Conservation (phyloP, 2,329 filamentous ascomycete species). For the Colletotrichum brevisporum region DNA sequence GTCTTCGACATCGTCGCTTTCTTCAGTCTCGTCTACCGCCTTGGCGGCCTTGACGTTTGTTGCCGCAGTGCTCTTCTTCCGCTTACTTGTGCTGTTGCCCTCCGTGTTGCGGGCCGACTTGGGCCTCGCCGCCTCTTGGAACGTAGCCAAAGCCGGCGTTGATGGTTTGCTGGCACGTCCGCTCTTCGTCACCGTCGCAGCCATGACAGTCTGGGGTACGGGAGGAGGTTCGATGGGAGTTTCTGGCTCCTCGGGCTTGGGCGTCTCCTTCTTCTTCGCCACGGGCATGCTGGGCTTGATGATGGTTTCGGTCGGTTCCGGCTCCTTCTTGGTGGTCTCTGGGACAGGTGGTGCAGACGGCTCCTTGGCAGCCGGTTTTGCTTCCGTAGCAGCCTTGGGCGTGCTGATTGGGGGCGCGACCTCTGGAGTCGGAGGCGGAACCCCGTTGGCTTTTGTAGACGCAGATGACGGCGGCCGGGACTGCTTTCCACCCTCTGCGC, state of each 20-base stretch:
- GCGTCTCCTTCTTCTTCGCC: conserved; percentile 59
- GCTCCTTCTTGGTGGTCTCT: conserved; percentile 43
- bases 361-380: conserved; percentile 47
- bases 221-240: conserved; percentile 55
- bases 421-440: conserved; percentile 56
- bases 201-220: conserved; percentile 56
- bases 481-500: conserved; percentile 65
- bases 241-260: conserved; percentile 54
- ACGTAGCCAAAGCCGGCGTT: conserved; percentile 72
- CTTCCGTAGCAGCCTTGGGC: conserved; percentile 25
- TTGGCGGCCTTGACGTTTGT: conserved; percentile 54
- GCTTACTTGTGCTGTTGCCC: conserved; percentile 62
- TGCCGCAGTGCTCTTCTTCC: conserved; percentile 70
- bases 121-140: conserved; percentile 69
- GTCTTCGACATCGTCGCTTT: conserved; percentile 56
- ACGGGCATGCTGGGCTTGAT: conserved; percentile 46
- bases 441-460: conserved; percentile 71
- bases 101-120: conserved; percentile 66
- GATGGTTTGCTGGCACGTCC: conserved; percentile 77
- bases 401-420: conserved; percentile 44
- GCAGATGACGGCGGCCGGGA: conserved; percentile 71
- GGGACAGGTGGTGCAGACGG: conserved; percentile 32
- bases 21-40: conserved; percentile 57
- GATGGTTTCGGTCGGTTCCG: conserved; percentile 44
- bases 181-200: conserved; percentile 71